Evolutionary conservation across 768 basidiomycete genomes (phyloP), one percentile per base, ranked within the genome.

Genomic region (Dentipellis fragilis): DNA sequence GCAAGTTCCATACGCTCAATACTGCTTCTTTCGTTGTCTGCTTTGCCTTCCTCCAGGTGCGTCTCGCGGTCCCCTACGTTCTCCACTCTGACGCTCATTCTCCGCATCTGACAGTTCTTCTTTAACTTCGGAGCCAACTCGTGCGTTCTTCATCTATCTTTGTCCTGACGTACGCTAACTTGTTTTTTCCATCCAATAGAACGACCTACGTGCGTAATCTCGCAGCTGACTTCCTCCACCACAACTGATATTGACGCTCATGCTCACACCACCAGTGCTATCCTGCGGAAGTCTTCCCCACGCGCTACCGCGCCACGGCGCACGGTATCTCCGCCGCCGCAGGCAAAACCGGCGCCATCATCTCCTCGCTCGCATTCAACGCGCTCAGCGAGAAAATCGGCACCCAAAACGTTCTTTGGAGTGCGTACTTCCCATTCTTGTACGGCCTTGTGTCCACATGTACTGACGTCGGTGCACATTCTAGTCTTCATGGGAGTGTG

Each of bases 51-150:
- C 70, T 88, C 21, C 85, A 86, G 68, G 75, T 78, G 36, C 10
- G 63, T 56, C 29, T n/a, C 11, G 21, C 35, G 11, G 3, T 36
- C 14, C 11, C 34, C 37, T 42, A 14, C 22, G 22, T 35, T 17
- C 42, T 49, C 37, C 45, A 34, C 51, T 22, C 52, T 47, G 11
- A 8, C 49, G 17, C 48, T 59, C 58, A 51, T 14, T 29, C 57
- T 10, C 55, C 29, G 63, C 36, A 17, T 29, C 29, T 6, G 48
- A 0, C 58, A 82, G 73, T 87, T 87, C 73, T 87, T 88, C 75
- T 88, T 88, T 75, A 88, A 89, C 71, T 89, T 87, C 62, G 87
- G 87, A 17, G 83, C 85, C 3, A 88, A 87, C 64, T 71, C 80
- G 76, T 83, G 63, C 59, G 80, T 68, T 17, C 22, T 39, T 17